Base-by-base conservation (phyloP, 1,284 basidiomycete genomes). In the Puccinia sorghi region DNA sequence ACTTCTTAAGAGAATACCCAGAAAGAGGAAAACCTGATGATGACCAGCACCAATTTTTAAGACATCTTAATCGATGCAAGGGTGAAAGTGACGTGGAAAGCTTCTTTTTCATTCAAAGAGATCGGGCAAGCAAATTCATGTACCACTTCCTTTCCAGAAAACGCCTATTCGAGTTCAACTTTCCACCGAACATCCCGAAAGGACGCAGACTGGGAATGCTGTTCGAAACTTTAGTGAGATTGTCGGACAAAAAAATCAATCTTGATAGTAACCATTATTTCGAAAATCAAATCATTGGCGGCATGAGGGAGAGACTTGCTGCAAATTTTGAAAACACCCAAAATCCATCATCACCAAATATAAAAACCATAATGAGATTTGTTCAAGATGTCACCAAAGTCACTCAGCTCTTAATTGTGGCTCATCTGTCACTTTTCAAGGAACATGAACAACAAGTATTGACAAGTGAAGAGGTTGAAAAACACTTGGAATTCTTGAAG, bases 211-310 rank as follows among this genome's bases (percentile, higher is more conserved):
- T 27, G 9, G 9, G 4, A 13, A 32, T 25, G 37, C 20, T 61
- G 39, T 39, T 17, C 11, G 1, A 37, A 13, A 37, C 32, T 39
- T 13, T 32, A 20, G 6, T 57, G 54, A 57, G 25, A 61, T 37
- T 37, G 27, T 61, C 57, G 37, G 57, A 61, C 37, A 61, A 39
- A 3, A 61, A 61, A 39, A 61, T 61, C 20, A 13, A 61, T 37
- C 57, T 61, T 61, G 27, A 61, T 5, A 1, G 13, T 25, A 5
- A 39, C 22, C 27, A 22, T 37, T 3, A 37, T 61, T 61, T 61
- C 32, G 12, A 9, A 37, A 17, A 52, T 1, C 17, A 32, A n/a
- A 39, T 27, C 57, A 25, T 61, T 3, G 54, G 7, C 25, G n/a
- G 57, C 12, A 61, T 17, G 32, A 61, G 37, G 8, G 1, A 25